Base-by-base conservation (phyloP, 225 moss, liverwort and hornwort genomes). In the Bryoerythrophyllum caledonicum region DNA sequence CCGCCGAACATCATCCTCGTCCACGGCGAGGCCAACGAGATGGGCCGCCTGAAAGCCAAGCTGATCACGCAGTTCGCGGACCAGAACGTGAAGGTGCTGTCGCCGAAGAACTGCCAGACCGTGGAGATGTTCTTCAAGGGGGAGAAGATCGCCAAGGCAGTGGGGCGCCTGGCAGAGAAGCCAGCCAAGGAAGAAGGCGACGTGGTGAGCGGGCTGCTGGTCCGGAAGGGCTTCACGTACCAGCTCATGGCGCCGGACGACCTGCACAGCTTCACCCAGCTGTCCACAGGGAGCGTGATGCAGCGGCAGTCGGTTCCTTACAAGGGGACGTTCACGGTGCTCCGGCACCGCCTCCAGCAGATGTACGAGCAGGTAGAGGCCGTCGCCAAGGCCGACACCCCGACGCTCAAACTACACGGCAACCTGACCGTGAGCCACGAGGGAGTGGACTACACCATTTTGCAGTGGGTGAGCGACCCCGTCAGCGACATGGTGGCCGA, bases 401-500 rank as follows among this genome's bases (percentile, higher is more conserved):
- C 93, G 14, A 88, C 93, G 14, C 63, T 94, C 23, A 93, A 87
- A 68, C 90, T 99, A 48, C 91, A 90, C 56, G 89, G 91, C 1
- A 99, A 94, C 37, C 85, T 95, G 10, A 93, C 90, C 0, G 85
- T 95, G 10, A 86, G 90, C 35, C 97, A 95, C 52, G 97, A 99
- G 77, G 94, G 93, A 26, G 85, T 88, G 20, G 91, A 95, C 54
- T 89, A 91, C 27, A 86, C 91, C 74, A 84, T 89, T 19, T 65
- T 95, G 70, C 87, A 89, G 77, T 95, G 93, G 94, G 90, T 91
- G 13, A 95, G 93, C 28, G 91, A 95, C 65, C 95, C 95, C 19
- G 89, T 99, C 8, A 99, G 94, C 71, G 97, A 99, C 23, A 95
- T 99, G 95, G 88, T 95, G 8, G 94, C 93, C 3, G 97, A 95